Conservation (phyloP, 257 asterid species). For the Coffea canephora region DNA sequence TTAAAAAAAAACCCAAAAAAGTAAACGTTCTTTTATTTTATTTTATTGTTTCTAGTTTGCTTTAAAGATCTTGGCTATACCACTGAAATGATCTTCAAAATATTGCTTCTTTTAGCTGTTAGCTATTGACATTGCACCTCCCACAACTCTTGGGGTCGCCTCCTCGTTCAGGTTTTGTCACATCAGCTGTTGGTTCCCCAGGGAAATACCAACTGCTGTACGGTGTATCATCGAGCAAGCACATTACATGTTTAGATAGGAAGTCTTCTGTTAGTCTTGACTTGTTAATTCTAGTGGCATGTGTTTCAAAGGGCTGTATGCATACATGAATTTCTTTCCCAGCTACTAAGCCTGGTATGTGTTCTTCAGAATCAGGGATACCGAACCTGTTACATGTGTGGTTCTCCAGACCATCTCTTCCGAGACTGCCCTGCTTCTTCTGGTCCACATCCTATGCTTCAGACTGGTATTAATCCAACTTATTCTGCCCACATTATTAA, state of each 20-base stretch:
- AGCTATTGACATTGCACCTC: neutral
- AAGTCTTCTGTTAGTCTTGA: neutral
- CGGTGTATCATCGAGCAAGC: neutral
- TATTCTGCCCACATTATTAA: neutral
- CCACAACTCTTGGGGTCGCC: neutral
- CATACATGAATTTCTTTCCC: neutral
- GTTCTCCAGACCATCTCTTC: conserved; percentile 81
- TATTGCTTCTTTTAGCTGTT: neutral
- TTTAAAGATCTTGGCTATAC: neutral
- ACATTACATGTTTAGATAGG: neutral
- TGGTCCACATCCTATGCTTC: conserved; percentile 53
- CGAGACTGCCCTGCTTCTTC: conserved; percentile 67
- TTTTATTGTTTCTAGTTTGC: neutral
- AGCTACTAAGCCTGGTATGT: neutral
- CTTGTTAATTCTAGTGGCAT: neutral
- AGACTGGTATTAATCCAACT: conserved; percentile 43
- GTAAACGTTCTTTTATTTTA: neutral
- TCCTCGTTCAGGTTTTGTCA: neutral
- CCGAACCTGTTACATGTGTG: conserved; percentile 73
- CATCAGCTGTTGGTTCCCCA: neutral
- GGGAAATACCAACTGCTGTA: neutral
- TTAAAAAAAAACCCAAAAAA: too few relatives aligned
- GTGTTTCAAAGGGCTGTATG: neutral
- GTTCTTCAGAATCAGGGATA: conserved; percentile 44
- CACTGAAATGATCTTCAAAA: neutral